phyloP scores from a whole-genome alignment of 2,329 filamentous ascomycete genomes.

The Aureobasidium musti region DNA sequence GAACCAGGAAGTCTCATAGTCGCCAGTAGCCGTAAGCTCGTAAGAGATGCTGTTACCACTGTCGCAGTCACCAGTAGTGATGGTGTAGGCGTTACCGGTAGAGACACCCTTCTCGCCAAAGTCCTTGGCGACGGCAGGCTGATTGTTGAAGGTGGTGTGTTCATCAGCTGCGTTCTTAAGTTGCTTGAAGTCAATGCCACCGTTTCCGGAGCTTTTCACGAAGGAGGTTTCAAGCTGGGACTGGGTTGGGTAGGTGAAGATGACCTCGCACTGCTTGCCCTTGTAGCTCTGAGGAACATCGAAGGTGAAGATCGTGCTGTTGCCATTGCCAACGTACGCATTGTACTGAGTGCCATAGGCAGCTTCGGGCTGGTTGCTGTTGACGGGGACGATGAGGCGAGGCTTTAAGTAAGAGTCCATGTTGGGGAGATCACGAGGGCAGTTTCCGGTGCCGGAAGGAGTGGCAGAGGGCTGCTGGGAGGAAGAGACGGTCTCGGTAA shows the following conservation, averaged over 20 bases:
- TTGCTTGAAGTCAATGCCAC: slow-evolving; percentile 46
- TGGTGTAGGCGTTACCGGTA: slow-evolving; percentile 38
- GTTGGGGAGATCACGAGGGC: slow-evolving; percentile 38
- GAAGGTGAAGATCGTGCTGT: slow-evolving; percentile 68
- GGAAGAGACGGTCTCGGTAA: not conserved
- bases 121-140: slow-evolving; percentile 19
- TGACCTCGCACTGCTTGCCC: slow-evolving; percentile 62
- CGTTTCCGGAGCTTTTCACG: slow-evolving; percentile 59
- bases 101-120: slow-evolving; percentile 30
- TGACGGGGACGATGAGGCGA: slow-evolving; percentile 63
- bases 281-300: slow-evolving; percentile 58
- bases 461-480: not conserved
- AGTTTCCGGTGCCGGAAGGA: slow-evolving; percentile 29
- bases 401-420: slow-evolving; percentile 47
- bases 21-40: slow-evolving; percentile 34
- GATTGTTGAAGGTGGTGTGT: slow-evolving; percentile 48
- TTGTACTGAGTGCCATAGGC: slow-evolving; percentile 58
- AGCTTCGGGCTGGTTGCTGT: slow-evolving; percentile 55
- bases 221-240: slow-evolving; percentile 62
- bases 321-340: slow-evolving; percentile 56
- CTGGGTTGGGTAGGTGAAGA: slow-evolving; percentile 65
- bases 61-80: slow-evolving; percentile 35
- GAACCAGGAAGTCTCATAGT: slow-evolving; percentile 35
- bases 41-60: slow-evolving; percentile 36
- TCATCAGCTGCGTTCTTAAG: slow-evolving; percentile 51